Base-by-base conservation (phyloP, 2,329 filamentous ascomycete genomes). In the Malbranchea zuffiana region DNA sequence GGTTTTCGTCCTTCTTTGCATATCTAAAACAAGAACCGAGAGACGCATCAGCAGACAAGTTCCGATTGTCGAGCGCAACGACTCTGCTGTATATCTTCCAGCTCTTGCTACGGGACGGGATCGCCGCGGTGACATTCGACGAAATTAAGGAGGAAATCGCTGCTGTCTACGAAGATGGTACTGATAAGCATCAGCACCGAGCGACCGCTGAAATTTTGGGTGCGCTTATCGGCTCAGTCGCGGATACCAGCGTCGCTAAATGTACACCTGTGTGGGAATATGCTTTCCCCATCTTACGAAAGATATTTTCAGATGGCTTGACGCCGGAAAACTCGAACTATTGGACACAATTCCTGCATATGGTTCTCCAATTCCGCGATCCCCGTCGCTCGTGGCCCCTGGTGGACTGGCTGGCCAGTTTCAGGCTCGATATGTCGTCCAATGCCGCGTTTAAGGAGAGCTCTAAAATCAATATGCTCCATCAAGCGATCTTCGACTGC, bases 391-490 rank as follows among this genome's bases (percentile, higher is more conserved):
- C 78, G 3, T 86, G 82, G 67, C 88, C 93, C 46, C 71, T 98
- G 44, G 74, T 94, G 23, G 80, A 90, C 45, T 80, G 77, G 59
- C 68, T 98, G 13, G 75, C 81, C 31, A 75, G 78, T 37, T 96
- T 96, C 72, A 75, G 85, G 19, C 69, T 98, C 6, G 90, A 98
- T 55, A 88, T 96, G 80, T 69, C 75, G 4, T 95, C 88, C 0
- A 95, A 96, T 54, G 90, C 92, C 3, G 90, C 90, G 0, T 98
- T 98, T 71, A 98, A 98, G 58, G 92, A 98, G 57, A 94, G 88
- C 38, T 92, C 88, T 18, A 95, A 96, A 65, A 84, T 98, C 11
- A 80, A 90, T 47, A 67, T 98, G 19, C 68, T 98, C 12, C 85
- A 95, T 48, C 85, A 93, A 47, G 74, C 83, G 44, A 82, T 98